Evolutionary conservation across 805 yeast genomes (phyloP).

Genomic region (Candida nemodendra): DNA sequence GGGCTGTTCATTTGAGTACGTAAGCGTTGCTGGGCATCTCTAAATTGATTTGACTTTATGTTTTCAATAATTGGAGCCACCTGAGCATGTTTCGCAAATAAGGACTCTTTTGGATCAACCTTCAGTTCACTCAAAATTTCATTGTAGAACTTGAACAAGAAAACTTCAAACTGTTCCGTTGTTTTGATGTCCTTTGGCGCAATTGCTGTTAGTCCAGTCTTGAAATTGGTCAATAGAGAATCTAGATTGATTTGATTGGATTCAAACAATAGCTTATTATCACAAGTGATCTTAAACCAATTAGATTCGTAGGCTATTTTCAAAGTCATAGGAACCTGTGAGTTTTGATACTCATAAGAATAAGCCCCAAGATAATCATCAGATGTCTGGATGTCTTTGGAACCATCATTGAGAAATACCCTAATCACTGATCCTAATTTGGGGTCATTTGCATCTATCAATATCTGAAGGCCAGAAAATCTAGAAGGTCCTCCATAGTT

Average conservation of each 20-base stretch:
- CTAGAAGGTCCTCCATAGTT: conserved; percentile 55
- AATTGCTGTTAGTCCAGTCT: conserved; percentile 54
- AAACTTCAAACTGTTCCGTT: conserved; percentile 63
- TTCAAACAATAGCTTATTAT: conserved; percentile 68
- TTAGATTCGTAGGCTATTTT: conserved; percentile 55
- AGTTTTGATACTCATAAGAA: conserved; percentile 51
- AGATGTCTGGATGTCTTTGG: conserved; percentile 31
- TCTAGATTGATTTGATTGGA: conserved; percentile 54
- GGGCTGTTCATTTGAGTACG: conserved; percentile 14
- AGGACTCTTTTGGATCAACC: conserved; percentile 22
- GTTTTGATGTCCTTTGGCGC: conserved; percentile 34
- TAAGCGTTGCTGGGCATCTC: conserved; percentile 33
- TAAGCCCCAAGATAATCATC: conserved; percentile 32
- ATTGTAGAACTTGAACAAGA: conserved; percentile 56
- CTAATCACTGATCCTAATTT: conserved; percentile 50
- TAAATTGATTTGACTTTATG: conserved; percentile 21
- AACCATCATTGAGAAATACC: conserved; percentile 61
- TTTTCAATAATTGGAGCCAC: too few species aligned
- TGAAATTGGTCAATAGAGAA: conserved; percentile 33
- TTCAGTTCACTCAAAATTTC: conserved; percentile 36
- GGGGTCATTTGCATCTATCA: conserved; percentile 50
- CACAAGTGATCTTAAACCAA: conserved; percentile 60
- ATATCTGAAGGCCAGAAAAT: conserved; percentile 64
- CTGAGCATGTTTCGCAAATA: conserved; percentile 28
- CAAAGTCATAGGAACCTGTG: conserved; percentile 69